Evolutionary conservation across 768 basidiomycete genomes (phyloP).

Genomic region (Suillus decipiens): DNA sequence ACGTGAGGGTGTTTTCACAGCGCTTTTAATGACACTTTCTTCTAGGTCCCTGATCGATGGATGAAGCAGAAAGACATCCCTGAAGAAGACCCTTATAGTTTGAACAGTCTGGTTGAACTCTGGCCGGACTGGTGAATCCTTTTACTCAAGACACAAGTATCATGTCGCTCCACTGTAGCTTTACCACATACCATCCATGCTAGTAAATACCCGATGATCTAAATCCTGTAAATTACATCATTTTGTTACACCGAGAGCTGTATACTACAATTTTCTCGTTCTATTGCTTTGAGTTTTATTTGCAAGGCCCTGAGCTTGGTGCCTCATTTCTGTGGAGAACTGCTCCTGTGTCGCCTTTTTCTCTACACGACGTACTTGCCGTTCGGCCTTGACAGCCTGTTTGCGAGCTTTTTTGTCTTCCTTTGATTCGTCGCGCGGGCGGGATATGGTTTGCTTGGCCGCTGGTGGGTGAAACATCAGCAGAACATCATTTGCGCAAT

Average conservation of each 20-base stretch:
- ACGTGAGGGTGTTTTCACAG: not conserved
- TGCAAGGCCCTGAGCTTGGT: conserved; percentile 52
- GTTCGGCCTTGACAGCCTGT: conserved; percentile 63
- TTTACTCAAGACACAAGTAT: not conserved
- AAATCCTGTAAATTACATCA: conserved; percentile 7
- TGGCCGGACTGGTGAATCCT: conserved; percentile 61
- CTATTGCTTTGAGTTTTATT: conserved; percentile 40
- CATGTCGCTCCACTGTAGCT: conserved; percentile 6
- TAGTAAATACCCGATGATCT: conserved; percentile 8
- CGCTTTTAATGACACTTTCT: conserved; percentile 8
- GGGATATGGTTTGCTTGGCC: conserved; percentile 52
- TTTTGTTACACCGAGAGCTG: not conserved
- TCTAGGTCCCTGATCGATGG: conserved; percentile 85
- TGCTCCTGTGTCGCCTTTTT: conserved; percentile 69
- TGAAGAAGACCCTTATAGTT: conserved; percentile 66
- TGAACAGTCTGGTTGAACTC: conserved; percentile 52
- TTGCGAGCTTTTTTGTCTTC: conserved; percentile 78
- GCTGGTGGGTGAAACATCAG: conserved; percentile 15
- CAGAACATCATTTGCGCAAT: not conserved
- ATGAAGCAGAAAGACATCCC: conserved; percentile 82
- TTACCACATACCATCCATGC: conserved; percentile 4
- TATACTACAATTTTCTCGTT: conserved; percentile 24
- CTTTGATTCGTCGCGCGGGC: conserved; percentile 74
- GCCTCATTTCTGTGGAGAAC: conserved; percentile 63
- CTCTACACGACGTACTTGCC: conserved; percentile 61